These are phyloP conservation scores for Clathrospora elynae DNA, from an alignment of 2,329 filamentous ascomycete genomes.

Conservation along the genomic window DNA sequence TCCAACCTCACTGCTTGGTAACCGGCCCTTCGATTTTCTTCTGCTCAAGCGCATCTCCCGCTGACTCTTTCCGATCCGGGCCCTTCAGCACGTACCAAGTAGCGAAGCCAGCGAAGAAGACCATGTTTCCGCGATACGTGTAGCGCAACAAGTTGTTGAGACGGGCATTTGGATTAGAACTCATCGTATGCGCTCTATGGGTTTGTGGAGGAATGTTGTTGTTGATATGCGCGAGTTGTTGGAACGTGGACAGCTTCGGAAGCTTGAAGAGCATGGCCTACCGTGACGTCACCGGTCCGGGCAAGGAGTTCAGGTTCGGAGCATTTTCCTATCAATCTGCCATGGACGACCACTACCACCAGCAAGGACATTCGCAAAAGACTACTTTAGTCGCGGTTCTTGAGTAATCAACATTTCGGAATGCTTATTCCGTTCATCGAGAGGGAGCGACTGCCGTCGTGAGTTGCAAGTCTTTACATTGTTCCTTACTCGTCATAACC, in stretches of 20 bases:
- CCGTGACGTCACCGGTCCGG: too few relatives aligned
- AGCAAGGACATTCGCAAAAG: too few relatives aligned
- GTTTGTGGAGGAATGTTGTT: background rate
- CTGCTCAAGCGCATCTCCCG: background rate
- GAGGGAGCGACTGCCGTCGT: too few relatives aligned
- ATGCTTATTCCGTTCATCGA: too few relatives aligned
- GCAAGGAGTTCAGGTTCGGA: too few relatives aligned
- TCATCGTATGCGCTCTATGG: slow-evolving; percentile 4
- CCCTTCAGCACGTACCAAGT: slow-evolving; percentile 21
- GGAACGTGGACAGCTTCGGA: too few relatives aligned
- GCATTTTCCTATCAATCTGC: too few relatives aligned
- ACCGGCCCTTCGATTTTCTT: background rate
- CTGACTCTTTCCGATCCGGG: background rate
- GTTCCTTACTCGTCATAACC: slow-evolving; percentile 11
- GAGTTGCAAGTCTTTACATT: too few relatives aligned
- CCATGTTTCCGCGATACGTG: slow-evolving; percentile 22
- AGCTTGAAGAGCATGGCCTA: too few relatives aligned
- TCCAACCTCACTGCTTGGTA: slow-evolving; percentile 1
- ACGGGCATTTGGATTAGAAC: slow-evolving; percentile 7
- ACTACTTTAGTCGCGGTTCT: too few relatives aligned
- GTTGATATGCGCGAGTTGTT: background rate
- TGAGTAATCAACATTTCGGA: too few relatives aligned
- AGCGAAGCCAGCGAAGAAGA: slow-evolving; percentile 24
- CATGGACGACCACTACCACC: too few relatives aligned
- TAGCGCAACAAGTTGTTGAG: slow-evolving; percentile 18